These are phyloP conservation scores for Apiospora malaysiana DNA, from an alignment of 2,329 filamentous ascomycete species.

Conservation along the genomic window DNA sequence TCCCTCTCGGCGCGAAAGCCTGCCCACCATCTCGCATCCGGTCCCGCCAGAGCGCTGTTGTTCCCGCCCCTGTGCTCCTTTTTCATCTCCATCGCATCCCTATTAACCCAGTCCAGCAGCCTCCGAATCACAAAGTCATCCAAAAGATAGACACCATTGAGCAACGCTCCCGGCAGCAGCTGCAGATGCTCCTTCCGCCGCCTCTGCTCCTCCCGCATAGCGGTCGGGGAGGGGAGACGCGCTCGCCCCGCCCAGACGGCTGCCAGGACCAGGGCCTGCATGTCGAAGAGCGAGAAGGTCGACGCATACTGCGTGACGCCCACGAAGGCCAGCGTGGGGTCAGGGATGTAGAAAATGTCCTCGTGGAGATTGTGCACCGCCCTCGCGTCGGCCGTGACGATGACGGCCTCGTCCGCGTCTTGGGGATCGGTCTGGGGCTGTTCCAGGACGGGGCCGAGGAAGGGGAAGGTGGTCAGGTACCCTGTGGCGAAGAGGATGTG, in stretches of 20 bases:
- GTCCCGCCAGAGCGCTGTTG: slow-evolving; percentile 33
- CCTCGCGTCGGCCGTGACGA: slow-evolving; percentile 67
- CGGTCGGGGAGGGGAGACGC: slow-evolving; percentile 43
- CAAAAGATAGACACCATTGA: slow-evolving; percentile 43
- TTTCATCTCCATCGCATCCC: slow-evolving; percentile 25
- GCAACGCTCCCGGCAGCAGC: slow-evolving; percentile 33
- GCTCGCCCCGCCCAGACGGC: slow-evolving; percentile 60
- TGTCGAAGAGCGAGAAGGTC: slow-evolving; percentile 73
- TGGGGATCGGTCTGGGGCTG: slow-evolving; percentile 46
- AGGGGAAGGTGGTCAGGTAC: slow-evolving; percentile 71
- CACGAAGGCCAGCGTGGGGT: slow-evolving; percentile 67
- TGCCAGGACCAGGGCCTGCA: slow-evolving; percentile 68
- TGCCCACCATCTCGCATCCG: slow-evolving; percentile 39
- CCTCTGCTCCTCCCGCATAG: slow-evolving; percentile 45
- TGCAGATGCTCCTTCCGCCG: slow-evolving; percentile 35
- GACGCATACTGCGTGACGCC: slow-evolving; percentile 70
- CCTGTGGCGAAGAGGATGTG: slow-evolving; percentile 70
- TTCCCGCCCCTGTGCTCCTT: slow-evolving; percentile 27
- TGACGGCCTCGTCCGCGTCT: slow-evolving; percentile 55
- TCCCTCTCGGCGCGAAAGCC: slow-evolving; percentile 13
- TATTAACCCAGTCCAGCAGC: slow-evolving; percentile 36
- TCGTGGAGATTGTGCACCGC: slow-evolving; percentile 71
- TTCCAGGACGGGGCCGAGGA: slow-evolving; percentile 60
- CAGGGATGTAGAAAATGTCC: slow-evolving; percentile 74
- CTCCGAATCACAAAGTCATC: slow-evolving; percentile 42